Evolutionary conservation across 352 stramenopile genomes (phyloP), one percentile per base, ranked within the genome.

Genomic region (Globisporangium cystogenes): DNA sequence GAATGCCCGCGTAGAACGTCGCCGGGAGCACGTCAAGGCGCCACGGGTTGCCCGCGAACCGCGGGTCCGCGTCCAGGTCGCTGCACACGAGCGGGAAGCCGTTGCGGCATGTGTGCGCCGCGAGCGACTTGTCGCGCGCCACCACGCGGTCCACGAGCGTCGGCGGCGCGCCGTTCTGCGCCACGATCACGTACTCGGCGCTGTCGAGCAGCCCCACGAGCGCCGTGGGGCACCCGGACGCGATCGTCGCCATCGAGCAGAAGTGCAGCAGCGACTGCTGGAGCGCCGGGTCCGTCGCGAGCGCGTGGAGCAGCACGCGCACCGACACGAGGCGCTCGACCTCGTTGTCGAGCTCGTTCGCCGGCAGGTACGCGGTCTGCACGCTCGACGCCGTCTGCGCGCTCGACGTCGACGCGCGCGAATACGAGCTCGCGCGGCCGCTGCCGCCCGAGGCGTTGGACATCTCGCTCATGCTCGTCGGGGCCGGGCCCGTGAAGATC

Each of bases 231-330:
- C 76, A 87, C 37, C 74, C 70, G 1, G 80, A 83, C n/a, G 81
- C 82, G 53, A 91, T 93, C 27, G 80, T 74, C 47, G 80, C 80
- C 76, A 95, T 91, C 47, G 77, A 86, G 60, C 76, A 87, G 26
- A 93, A 70, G 57, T 92, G 78, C 35, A 57, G 55, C 47, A 87
- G 64, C 39, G 71, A 76, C 35, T 76, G 74, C 62, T 84, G 76
- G 37, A 70, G 60, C 18, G 65, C 64, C 0, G 72, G 57, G 4
- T 62, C 59, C 0, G 67, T 63, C 51, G 76, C 71, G 8, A 93
- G 35, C 16, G 74, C 72, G 21, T 72, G 62, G 26, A 63, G 52
- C 20, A 93, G 63, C 4, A 65, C 56, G 8, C 73, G 73, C 20
- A 90, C 82, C 2, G 77, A 88, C 3, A 63, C 64, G 29, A 93